Base-by-base conservation (phyloP, 768 basidiomycete species). In the Boletus tomentosulus region DNA sequence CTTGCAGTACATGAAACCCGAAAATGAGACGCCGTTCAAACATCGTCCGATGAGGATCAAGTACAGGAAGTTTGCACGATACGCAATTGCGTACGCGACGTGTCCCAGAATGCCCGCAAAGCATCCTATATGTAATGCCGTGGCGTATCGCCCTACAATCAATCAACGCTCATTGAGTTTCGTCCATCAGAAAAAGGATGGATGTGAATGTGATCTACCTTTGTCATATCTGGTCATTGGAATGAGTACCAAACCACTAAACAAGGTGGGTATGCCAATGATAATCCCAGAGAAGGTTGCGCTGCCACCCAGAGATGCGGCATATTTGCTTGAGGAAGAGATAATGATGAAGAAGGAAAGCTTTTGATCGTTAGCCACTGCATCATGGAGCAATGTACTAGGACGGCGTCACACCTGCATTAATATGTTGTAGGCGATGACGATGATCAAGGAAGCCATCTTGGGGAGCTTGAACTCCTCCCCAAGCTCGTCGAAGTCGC, bases 11-110 rank as follows among this genome's bases (percentile, higher is more conserved):
- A 89, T 81, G 73, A 80, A 85, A 27, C 78, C 73, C 3, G 82
- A 77, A 62, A 84, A 86, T 6, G 78, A 78, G 37, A 86, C 60
- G 1, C 86, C 85, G 34, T 73, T 75, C 30, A 86, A 78, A 48
- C 84, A 80, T n/a, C 86, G 83, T 6, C 84, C 85, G 33, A 87
- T 74, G 57, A 89, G 80, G 58, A 87, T 85, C 57, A 87, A 73
- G 65, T 87, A 87, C 11, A 87, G 77, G 64, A 74, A 83, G 62
- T 80, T 72, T 30, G 78, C 73, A 16, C 63, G 71, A 63, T 85
- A 87, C 0, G 86, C 86, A 31, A 80, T 66, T 13, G 78, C 84
- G 61, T 86, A 85, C 4, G 84, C 69, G 53, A 85, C 66, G 57
- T 83, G 78, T 0, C 85, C 86, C 19, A 83, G 44, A 47, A 86